Percentiles rank a stretch among this genome's conserved stretches.
phyloP scores from a whole-genome alignment of 179 eudicot species.

The Pouteria campechiana region DNA sequence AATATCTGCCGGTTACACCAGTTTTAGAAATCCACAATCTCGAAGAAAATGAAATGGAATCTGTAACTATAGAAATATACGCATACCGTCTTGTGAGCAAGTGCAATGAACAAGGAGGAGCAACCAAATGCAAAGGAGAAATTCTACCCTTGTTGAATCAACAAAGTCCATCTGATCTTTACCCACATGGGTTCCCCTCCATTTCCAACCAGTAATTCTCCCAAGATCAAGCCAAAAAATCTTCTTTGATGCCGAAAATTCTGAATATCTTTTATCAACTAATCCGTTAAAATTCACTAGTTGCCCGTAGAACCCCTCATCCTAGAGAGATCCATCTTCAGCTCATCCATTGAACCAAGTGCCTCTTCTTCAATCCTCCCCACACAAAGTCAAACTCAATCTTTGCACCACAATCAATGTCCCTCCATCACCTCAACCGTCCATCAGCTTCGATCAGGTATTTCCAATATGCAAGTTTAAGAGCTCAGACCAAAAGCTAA shows the following conservation, averaged over 20 bases:
- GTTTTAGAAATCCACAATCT: neutral
- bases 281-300: neutral
- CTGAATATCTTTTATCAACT: constrained; percentile 1
- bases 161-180: constrained; percentile 5
- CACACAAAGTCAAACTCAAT: no score
- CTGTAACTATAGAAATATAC: neutral
- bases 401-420: no score
- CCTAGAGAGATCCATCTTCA: no score
- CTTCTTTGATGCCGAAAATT: constrained; percentile 2
- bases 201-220: constrained; percentile 2
- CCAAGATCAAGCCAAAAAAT: no score
- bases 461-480: neutral
- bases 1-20: neutral
- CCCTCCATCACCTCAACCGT: no score
- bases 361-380: neutral
- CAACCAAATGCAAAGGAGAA: constrained; percentile 19
- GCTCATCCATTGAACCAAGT: no score
- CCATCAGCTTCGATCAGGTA: no score
- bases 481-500: neutral
- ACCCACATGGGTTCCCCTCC: neutral
- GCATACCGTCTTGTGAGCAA: constrained; percentile 25
- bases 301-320: no score
- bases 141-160: constrained; percentile 18
- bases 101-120: constrained; percentile 13
- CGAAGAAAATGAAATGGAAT: neutral